phyloP scores from a whole-genome alignment of 2,329 filamentous ascomycete genomes.

The Alternaria solani region DNA sequence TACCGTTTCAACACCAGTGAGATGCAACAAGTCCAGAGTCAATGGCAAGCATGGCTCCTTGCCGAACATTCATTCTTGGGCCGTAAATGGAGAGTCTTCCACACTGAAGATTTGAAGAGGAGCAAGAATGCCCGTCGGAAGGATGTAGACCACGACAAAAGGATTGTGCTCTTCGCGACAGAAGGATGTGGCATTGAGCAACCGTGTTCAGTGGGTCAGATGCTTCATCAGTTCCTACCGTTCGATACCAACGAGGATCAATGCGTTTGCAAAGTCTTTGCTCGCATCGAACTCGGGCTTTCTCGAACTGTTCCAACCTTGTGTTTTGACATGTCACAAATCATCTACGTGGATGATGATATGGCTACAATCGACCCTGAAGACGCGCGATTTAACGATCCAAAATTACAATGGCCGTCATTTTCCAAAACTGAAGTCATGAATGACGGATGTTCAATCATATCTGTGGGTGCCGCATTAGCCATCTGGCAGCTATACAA shows the following conservation, averaged over 20 bases:
- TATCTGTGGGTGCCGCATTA: slow-evolving; percentile 68
- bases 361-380: slow-evolving; percentile 46
- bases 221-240: slow-evolving; percentile 54
- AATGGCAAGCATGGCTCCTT: slow-evolving; percentile 48
- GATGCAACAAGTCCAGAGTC: slow-evolving; percentile 24
- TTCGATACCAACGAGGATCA: slow-evolving; percentile 47
- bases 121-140: slow-evolving; percentile 35
- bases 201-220: slow-evolving; percentile 27
- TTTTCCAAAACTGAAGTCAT: slow-evolving; percentile 43
- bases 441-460: slow-evolving; percentile 67
- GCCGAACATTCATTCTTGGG: slow-evolving; percentile 52
- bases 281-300: slow-evolving; percentile 54
- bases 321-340: slow-evolving; percentile 49
- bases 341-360: slow-evolving; percentile 43
- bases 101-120: slow-evolving; percentile 49
- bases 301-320: slow-evolving; percentile 52
- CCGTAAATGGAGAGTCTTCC: slow-evolving; percentile 52
- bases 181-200: slow-evolving; percentile 38
- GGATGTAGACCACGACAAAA: slow-evolving; percentile 24
- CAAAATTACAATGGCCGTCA: slow-evolving; percentile 29
- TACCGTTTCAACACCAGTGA: slow-evolving; percentile 19
- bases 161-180: slow-evolving; percentile 50
- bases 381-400: slow-evolving; percentile 49
- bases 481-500: slow-evolving; percentile 62
- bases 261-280: slow-evolving; percentile 53